Percentiles rank a stretch among this genome's conserved stretches.
These are phyloP conservation scores for Penicillium steckii DNA, from an alignment of 495 filamentous ascomycete genomes.

Conservation along the genomic window DNA sequence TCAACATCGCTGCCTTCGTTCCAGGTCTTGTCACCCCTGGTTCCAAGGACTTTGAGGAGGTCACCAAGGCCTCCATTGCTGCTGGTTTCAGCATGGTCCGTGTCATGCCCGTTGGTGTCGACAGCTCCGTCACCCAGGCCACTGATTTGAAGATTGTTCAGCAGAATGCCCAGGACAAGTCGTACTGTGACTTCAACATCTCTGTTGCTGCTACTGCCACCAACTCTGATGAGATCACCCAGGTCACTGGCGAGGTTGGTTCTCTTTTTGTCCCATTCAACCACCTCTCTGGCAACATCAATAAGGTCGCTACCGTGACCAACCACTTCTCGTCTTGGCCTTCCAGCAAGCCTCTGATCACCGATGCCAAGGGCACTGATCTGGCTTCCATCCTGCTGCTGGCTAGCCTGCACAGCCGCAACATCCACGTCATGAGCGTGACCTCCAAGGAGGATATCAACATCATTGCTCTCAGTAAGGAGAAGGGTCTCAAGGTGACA, in stretches of 20 bases:
- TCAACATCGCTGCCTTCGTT: conserved; percentile 80
- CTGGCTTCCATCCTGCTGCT: conserved; percentile 77
- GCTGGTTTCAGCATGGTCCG: conserved; percentile 84
- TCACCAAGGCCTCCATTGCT: conserved; percentile 73
- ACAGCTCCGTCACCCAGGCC: conserved; percentile 71
- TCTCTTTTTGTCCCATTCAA: conserved; percentile 89
- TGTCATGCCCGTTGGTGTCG: conserved; percentile 74
- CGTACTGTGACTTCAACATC: conserved; percentile 82
- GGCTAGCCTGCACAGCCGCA: conserved; percentile 78
- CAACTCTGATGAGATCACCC: conserved; percentile 73
- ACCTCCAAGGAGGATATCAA: conserved; percentile 80
- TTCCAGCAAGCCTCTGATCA: conserved; percentile 77
- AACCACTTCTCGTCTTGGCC: conserved; percentile 83
- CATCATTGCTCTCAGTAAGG: conserved; percentile 76
- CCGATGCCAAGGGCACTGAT: conserved; percentile 81
- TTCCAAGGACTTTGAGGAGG: conserved; percentile 66
- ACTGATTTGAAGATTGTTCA: conserved; percentile 73
- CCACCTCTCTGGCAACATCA: conserved; percentile 81
- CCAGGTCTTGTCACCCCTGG: conserved; percentile 64
- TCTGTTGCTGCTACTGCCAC: conserved; percentile 76
- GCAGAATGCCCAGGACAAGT: conserved; percentile 64
- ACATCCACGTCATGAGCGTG: conserved; percentile 81
- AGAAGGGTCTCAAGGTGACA: conserved; percentile 79
- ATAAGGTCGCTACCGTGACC: conserved; percentile 78
- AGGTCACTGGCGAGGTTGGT: conserved; percentile 72